Conservation (phyloP, 164 flowering plant genomes). For the Euptelea pleiosperma region DNA sequence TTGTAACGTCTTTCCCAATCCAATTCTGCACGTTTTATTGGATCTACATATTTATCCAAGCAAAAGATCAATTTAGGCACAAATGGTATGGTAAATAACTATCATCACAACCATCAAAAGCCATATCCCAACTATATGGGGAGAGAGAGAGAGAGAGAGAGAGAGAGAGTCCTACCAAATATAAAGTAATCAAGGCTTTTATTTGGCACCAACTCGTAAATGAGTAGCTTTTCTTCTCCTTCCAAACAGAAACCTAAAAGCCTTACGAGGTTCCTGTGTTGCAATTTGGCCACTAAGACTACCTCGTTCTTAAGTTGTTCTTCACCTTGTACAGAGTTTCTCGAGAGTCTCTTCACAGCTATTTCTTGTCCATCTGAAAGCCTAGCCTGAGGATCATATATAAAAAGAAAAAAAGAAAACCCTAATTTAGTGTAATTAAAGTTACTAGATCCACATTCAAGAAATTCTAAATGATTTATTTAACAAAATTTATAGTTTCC, state of each 20-base stretch:
- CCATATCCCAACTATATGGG: no score
- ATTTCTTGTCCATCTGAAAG: conserved; percentile 17
- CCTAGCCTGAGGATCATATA: conserved; percentile 8
- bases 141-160: no score
- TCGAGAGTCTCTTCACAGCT: conserved; percentile 23
- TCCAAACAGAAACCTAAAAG: not conserved
- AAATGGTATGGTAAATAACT: no score
- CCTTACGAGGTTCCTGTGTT: conserved; percentile 8
- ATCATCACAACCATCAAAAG: no score
- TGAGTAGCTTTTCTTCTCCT: not conserved
- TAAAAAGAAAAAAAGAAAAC: no score
- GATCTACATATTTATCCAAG: conserved; percentile 3
- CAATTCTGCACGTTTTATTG: not conserved
- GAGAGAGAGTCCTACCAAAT: not conserved
- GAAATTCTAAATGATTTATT: no score
- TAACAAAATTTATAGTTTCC: no score
- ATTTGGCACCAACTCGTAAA: conserved; percentile 1
- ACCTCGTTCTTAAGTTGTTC: conserved; percentile 20
- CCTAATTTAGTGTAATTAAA: no score
- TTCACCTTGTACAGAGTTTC: conserved; percentile 15
- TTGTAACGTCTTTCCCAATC: conserved; percentile 9
- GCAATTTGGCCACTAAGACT: conserved; percentile 12
- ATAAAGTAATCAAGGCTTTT: conserved; percentile 1
- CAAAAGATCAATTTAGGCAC: no score
- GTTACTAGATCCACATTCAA: no score